Evolutionary conservation across 805 yeast species (phyloP).

Genomic region (Wickerhamiella dianesei): DNA sequence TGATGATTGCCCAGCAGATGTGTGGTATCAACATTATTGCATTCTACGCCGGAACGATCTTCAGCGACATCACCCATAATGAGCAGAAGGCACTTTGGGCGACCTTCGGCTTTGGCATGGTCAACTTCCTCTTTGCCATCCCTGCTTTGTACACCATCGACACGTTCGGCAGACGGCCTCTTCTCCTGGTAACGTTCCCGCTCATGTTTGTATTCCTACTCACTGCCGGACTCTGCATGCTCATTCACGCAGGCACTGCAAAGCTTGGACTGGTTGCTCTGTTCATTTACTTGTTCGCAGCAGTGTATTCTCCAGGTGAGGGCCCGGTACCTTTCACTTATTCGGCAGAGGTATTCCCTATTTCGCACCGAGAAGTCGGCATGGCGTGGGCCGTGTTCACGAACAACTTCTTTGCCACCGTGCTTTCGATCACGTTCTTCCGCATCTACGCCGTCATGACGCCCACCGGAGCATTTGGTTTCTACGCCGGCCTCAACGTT

Average conservation of each 20-base stretch:
- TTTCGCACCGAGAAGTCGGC: conserved; percentile 18
- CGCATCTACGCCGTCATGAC: conserved; percentile 49
- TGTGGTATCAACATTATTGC: conserved; percentile 86
- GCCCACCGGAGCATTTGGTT: conserved; percentile 78
- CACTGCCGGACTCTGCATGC: conserved; percentile 46
- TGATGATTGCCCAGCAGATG: conserved; percentile 83
- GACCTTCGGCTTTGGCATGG: conserved; percentile 75
- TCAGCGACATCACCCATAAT: conserved; percentile 35
- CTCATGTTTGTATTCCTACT: conserved; percentile 43
- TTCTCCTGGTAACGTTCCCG: conserved; percentile 47
- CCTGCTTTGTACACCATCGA: conserved; percentile 77
- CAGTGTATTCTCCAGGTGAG: conserved; percentile 69
- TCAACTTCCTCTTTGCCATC: conserved; percentile 66
- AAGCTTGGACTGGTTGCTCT: conserved; percentile 54
- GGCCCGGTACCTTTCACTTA: conserved; percentile 87
- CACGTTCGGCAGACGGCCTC: conserved; percentile 54
- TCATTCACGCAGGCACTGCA: conserved; percentile 34
- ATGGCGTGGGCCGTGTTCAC: conserved; percentile 30
- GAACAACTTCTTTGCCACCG: conserved; percentile 40
- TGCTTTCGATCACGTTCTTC: conserved; percentile 70
- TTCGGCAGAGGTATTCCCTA: conserved; percentile 45
- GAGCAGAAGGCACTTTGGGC: conserved; percentile 56
- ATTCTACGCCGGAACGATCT: conserved; percentile 68
- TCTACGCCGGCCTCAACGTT: conserved; percentile 77
- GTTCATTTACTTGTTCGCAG: conserved; percentile 62